Conservation (phyloP, 176 grass and related monocot genomes). For the Rhipidocladum racemiflorum region DNA sequence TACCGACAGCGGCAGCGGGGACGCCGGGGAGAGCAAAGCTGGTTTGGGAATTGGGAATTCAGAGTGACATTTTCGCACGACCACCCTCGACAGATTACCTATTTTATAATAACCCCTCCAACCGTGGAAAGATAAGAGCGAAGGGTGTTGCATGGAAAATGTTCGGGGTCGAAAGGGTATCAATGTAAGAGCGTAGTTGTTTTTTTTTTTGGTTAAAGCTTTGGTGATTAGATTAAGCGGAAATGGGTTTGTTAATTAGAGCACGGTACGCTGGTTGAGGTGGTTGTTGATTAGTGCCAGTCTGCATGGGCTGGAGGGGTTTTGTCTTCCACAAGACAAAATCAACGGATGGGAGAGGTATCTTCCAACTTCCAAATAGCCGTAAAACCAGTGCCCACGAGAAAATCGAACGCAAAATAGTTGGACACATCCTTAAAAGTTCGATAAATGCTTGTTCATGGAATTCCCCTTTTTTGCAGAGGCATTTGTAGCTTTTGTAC, state of each 20-base stretch:
- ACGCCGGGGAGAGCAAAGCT: no score
- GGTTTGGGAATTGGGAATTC: not conserved
- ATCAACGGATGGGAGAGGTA: slow-evolving; percentile 34
- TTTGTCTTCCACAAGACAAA: slow-evolving; percentile 33
- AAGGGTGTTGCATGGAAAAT: not conserved
- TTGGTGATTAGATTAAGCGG: slow-evolving; percentile 16
- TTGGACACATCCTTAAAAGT: not conserved
- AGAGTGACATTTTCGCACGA: not conserved
- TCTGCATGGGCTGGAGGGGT: slow-evolving; percentile 48
- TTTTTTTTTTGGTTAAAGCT: not conserved
- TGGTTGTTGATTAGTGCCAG: slow-evolving; percentile 56
- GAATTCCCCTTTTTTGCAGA: not conserved
- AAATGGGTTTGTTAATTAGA: slow-evolving; percentile 25
- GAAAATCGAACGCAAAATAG: not conserved
- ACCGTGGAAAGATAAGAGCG: no score
- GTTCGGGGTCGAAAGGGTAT: rapidly evolving
- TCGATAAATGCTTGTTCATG: not conserved
- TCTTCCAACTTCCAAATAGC: slow-evolving; percentile 43
- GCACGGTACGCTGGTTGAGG: slow-evolving; percentile 28
- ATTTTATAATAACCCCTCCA: not conserved
- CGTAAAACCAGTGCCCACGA: slow-evolving; percentile 30
- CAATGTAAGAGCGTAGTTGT: not conserved
- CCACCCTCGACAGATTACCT: rapidly evolving
- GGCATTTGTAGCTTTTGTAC: not conserved
- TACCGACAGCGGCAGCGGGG: slow-evolving; percentile 45